Conservation (phyloP, 805 yeast species). For the Debaryomyces hansenii region DNA sequence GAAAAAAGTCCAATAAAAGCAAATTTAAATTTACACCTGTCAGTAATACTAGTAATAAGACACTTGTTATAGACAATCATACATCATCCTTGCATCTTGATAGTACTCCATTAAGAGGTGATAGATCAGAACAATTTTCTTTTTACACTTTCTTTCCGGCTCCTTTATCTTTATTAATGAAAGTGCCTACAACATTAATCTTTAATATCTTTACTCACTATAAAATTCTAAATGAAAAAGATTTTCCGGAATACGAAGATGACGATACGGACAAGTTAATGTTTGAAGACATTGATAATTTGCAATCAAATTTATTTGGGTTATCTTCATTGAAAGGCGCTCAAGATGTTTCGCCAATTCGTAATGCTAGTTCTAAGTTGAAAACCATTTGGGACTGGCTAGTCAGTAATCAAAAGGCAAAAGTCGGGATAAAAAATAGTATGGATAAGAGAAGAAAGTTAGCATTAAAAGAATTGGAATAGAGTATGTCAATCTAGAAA, state of each 20-base stretch:
- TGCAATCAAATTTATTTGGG: slow-evolving; percentile 38
- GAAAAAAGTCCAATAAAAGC: slow-evolving; percentile 16
- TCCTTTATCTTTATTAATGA: slow-evolving; percentile 33
- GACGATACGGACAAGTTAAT: slow-evolving; percentile 20
- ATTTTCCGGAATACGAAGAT: slow-evolving; percentile 22
- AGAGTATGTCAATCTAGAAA: not conserved
- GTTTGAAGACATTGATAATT: slow-evolving; percentile 29
- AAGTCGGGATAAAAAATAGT: slow-evolving; percentile 19
- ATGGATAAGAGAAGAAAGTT: slow-evolving; percentile 43
- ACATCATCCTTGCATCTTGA: slow-evolving; percentile 17
- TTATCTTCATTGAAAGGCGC: slow-evolving; percentile 44
- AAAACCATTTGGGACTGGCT: slow-evolving; percentile 26
- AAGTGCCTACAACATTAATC: slow-evolving; percentile 12
- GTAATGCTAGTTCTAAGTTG: slow-evolving; percentile 24
- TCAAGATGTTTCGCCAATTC: slow-evolving; percentile 30
- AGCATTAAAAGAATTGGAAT: slow-evolving; percentile 42
- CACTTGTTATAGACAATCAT: not conserved
- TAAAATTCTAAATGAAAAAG: slow-evolving; percentile 21
- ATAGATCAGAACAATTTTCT: slow-evolving; percentile 31
- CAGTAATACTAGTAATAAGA: not conserved
- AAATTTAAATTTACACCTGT: slow-evolving; percentile 6
- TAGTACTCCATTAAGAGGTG: slow-evolving; percentile 21
- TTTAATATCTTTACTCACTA: slow-evolving; percentile 22
- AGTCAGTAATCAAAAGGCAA: slow-evolving; percentile 7
- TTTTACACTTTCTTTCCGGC: slow-evolving; percentile 42